Base-by-base conservation (phyloP, 805 yeast species). In the Brettanomyces nanus region DNA sequence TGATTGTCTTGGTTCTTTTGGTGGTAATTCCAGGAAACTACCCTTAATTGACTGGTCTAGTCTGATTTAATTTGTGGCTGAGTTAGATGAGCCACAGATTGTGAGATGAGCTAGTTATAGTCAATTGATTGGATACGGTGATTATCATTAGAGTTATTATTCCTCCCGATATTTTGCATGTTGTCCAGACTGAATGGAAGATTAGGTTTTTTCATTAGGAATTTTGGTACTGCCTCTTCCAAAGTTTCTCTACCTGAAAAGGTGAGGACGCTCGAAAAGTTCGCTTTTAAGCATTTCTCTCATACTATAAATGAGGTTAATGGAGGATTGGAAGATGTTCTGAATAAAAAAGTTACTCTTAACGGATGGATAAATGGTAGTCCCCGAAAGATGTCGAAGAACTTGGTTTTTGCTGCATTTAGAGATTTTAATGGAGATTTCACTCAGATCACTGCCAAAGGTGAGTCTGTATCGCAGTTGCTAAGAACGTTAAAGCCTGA, bases 331-430 rank as follows among this genome's bases (percentile, higher is more conserved):
- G 33, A 33, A 3, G 14, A 30, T 3, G 29, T 45, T 10, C 15
- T 52, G 6, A 38, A 42, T 10, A 18, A 45, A 9, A 47, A 56
- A 11, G 71, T 81, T 2, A 65, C 70, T 0, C 46, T 90, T 6
- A 75, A 85, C 45, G 97, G 98, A 0, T 92, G 96, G 86, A 71
- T 90, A 14, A 77, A 85, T 50, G 66, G 72, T 18, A 78, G 80
- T 45, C 92, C 95, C 0, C 69, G 80, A 38, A 75, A 76, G 37
- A 63, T 84, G 37, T 78, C 90, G 3, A 77, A 75, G 37, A 60
- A 60, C 9, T 63, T 85, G 35, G 68, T 75, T 1, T 90, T 92
- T 64, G 92, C 82, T 2, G 74, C 71, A 20, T 59, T 90, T 11
- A 67, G 97, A 44, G 97, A 89, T 53, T 52, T 65, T 23, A 64